Evolutionary conservation across 1,284 basidiomycete species (phyloP), one percentile per base, ranked within the genome.

Genomic region (Uromyces viciae-fabae): DNA sequence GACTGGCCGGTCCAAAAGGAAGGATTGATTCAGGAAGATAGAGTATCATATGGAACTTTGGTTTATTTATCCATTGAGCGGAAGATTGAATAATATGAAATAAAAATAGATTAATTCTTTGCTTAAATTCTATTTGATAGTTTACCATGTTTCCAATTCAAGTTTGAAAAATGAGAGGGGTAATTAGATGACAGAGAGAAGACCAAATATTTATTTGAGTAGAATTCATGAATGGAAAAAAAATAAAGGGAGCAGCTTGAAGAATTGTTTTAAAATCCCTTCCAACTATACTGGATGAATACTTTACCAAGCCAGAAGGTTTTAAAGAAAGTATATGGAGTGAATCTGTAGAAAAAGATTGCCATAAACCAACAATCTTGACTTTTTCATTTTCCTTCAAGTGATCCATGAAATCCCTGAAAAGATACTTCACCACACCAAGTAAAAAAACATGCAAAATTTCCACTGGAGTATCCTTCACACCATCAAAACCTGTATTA

Each of bases 361-460:
- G 69, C 0, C 86, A 83, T 0, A 83, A 82, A 2, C 84, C 83
- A 9, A 73, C 83, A 0, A 87, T 81, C 0, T 83, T 33, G 5
- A 81, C 64, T 75, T 83, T 83, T 11, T 82, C 38, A 7, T 75
- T 38, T 4, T 79, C 42, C 40, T 82, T 84, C 14, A 83, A 82
- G 1, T 82, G 75, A 3, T 81, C 58, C 0, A 87, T 83, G 0
- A 83, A 83, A 82, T 88, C 86, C 0, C 85, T 81, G 86, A 87
- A 87, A 36, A 87, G 83, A 68, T 88, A 88, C 81, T 88, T 88
- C 11, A 87, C 83, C 49, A 87, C 83, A 0, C 87, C 87, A 0
- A 87, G 83, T 0, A 87, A 83, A 3, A 87, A 82, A 0, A 86
- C 85, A 82, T 88, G 87, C 0, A 88, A 83, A 7, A 87, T 85